These are phyloP conservation scores for Ascochyta clinopodiicola DNA, from an alignment of 2,329 filamentous ascomycete species.

Conservation along the genomic window DNA sequence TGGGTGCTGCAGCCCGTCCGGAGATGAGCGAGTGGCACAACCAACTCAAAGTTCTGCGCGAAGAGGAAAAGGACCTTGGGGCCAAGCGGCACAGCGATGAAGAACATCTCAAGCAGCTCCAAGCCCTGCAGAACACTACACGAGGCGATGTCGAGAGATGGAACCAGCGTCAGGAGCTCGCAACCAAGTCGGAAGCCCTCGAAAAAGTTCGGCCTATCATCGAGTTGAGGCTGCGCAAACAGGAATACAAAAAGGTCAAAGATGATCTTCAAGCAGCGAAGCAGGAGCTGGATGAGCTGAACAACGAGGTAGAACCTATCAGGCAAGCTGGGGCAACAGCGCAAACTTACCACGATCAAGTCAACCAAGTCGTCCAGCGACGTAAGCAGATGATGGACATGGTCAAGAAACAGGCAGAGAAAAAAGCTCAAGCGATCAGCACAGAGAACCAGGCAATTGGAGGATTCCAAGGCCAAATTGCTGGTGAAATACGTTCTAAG, in stretches of 20 bases:
- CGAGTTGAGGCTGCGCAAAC: conserved; percentile 65
- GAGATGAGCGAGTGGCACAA: conserved; percentile 82
- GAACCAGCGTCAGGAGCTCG: conserved; percentile 73
- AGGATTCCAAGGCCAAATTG: conserved; percentile 51
- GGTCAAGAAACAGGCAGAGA: conserved; percentile 61
- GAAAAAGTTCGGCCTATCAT: conserved; percentile 70
- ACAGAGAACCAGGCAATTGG: conserved; percentile 49
- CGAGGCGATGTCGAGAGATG: conserved; percentile 84
- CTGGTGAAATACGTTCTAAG: conserved; percentile 52
- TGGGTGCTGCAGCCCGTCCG: conserved; percentile 83
- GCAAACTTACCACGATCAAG: conserved; percentile 66
- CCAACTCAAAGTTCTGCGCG: conserved; percentile 73
- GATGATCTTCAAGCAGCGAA: conserved; percentile 61
- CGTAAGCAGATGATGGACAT: conserved; percentile 62
- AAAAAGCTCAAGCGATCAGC: conserved; percentile 44
- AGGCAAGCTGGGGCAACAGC: conserved; percentile 74
- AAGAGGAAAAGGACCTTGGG: conserved; percentile 70
- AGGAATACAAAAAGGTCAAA: conserved; percentile 61
- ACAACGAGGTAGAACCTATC: conserved; percentile 70
- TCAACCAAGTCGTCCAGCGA: conserved; percentile 63
- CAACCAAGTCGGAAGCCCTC: conserved; percentile 68
- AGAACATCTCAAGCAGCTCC: conserved; percentile 70
- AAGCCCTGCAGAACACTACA: conserved; percentile 75
- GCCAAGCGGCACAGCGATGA: conserved; percentile 63
- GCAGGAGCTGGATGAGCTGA: conserved; percentile 64